Percentiles rank a stretch among this genome's conserved stretches.
Evolutionary conservation across 1,284 basidiomycete genomes (phyloP).

Genomic region (Ceratobasidium sp.): DNA sequence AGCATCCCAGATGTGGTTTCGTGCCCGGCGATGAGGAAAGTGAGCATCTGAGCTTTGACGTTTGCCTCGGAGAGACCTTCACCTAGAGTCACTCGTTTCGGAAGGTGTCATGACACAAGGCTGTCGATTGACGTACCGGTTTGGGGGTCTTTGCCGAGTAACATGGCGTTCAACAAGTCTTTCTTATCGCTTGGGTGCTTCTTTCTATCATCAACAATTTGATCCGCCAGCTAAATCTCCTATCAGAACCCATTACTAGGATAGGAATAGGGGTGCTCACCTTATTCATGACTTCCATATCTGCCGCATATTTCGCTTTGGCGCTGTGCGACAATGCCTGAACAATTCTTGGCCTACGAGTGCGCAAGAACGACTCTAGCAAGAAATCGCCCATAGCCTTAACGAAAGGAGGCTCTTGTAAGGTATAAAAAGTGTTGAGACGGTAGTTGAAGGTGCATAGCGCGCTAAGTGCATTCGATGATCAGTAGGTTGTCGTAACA

Average conservation of each 20-base stretch:
- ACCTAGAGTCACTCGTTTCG: constrained; percentile 38
- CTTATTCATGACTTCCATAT: constrained; percentile 50
- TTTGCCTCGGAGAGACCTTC: constrained; percentile 53
- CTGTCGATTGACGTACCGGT: constrained; percentile 54
- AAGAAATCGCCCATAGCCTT: constrained; percentile 51
- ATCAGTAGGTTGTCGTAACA: neutral
- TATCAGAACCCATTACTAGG: neutral
- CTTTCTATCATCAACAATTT: constrained; percentile 35
- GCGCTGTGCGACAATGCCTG: constrained; percentile 45
- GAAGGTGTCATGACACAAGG: neutral
- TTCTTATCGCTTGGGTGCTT: constrained; percentile 49
- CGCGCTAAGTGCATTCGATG: constrained; percentile 51
- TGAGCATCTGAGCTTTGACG: constrained; percentile 52
- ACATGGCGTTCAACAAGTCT: constrained; percentile 56
- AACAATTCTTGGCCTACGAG: constrained; percentile 46
- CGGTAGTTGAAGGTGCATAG: constrained; percentile 59
- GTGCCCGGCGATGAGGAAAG: constrained; percentile 57
- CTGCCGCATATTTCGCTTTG: constrained; percentile 47
- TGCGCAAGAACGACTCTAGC: constrained; percentile 46
- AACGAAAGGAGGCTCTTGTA: constrained; percentile 57
- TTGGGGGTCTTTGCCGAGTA: constrained; percentile 53
- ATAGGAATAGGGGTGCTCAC: constrained; percentile 38
- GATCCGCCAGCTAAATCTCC: constrained; percentile 26
- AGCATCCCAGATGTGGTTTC: constrained; percentile 53
- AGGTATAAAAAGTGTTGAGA: constrained; percentile 55